Percentiles rank a stretch among this genome's conserved stretches.
Evolutionary conservation across 495 filamentous ascomycete species (phyloP).

Genomic region (Penicillium coprophilum): DNA sequence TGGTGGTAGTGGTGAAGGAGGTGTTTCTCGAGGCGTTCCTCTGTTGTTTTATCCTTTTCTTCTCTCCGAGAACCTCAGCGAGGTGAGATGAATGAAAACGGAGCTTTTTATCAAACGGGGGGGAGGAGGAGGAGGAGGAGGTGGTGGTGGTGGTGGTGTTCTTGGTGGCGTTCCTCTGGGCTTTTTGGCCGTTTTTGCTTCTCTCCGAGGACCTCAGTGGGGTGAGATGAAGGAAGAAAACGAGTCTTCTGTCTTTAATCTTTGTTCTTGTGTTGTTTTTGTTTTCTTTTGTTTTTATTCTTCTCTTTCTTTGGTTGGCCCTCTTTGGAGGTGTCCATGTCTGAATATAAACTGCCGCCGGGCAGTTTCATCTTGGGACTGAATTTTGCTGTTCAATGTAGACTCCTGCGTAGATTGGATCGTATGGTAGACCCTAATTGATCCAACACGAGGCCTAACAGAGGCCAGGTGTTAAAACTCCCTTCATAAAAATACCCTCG

Average conservation of each 20-base stretch:
- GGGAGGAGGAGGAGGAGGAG: too few species aligned
- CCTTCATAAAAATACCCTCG: not conserved
- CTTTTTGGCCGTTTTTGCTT: conserved; percentile 16
- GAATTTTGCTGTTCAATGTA: conserved; percentile 5
- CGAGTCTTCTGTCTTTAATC: conserved; percentile 1
- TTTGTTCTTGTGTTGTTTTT: conserved; percentile 11
- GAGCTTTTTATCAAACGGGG: not conserved
- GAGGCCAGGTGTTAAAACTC: conserved; percentile 5
- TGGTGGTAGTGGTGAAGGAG: too few species aligned
- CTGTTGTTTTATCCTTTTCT: conserved; percentile 5
- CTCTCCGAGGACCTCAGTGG: conserved; percentile 14
- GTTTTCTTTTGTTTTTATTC: not conserved
- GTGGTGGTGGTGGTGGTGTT: too few species aligned
- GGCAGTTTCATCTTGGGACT: not conserved
- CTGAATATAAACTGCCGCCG: conserved; percentile 4
- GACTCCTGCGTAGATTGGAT: not conserved
- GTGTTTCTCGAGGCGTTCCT: not conserved
- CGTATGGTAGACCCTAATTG: not conserved
- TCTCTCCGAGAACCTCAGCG: conserved; percentile 10
- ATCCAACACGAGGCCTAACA: not conserved
- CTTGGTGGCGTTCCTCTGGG: conserved; percentile 9
- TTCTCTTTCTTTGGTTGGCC: not conserved
- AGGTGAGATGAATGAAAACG: conserved; percentile 15
- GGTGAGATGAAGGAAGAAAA: conserved; percentile 14
- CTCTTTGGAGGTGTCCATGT: conserved; percentile 6